These are phyloP conservation scores for Penicillium crustosum DNA, from an alignment of 2,329 filamentous ascomycete genomes.

Conservation along the genomic window DNA sequence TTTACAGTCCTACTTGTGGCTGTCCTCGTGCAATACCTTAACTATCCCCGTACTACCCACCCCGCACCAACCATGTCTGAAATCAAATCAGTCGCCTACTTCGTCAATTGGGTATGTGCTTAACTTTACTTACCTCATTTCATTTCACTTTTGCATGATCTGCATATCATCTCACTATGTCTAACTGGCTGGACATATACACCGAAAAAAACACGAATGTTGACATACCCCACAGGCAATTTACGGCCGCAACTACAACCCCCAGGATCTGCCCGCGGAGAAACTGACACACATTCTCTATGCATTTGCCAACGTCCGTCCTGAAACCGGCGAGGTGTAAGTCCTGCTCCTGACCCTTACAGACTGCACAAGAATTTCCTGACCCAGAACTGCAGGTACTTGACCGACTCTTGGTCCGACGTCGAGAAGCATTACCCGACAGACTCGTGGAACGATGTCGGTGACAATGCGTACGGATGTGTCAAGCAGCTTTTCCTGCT, in stretches of 20 bases:
- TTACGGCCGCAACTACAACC: conserved; percentile 79
- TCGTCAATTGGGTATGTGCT: conserved; percentile 46
- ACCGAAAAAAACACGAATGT: not conserved
- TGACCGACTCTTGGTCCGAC: conserved; percentile 70
- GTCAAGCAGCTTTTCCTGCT: conserved; percentile 73
- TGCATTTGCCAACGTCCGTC: conserved; percentile 81
- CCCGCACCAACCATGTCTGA: conserved; percentile 26
- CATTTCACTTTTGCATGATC: not conserved
- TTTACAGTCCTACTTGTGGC: conserved; percentile 17
- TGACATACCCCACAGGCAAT: conserved; percentile 60
- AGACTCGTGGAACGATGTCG: conserved; percentile 68
- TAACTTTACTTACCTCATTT: not conserved
- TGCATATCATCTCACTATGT: not conserved
- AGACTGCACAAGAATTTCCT: not conserved
- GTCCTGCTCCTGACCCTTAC: not conserved
- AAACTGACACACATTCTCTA: conserved; percentile 92
- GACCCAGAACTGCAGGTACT: conserved; percentile 33
- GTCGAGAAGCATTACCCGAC: conserved; percentile 65
- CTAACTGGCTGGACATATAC: not conserved
- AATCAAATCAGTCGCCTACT: conserved; percentile 43
- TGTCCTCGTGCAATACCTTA: conserved; percentile 18
- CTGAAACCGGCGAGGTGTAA: conserved; percentile 74
- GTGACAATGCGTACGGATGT: conserved; percentile 73
- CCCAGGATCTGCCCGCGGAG: conserved; percentile 76
- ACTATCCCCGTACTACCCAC: conserved; percentile 10